Base-by-base conservation (phyloP, 257 asterid genomes). In the Nemophila menziesii region DNA sequence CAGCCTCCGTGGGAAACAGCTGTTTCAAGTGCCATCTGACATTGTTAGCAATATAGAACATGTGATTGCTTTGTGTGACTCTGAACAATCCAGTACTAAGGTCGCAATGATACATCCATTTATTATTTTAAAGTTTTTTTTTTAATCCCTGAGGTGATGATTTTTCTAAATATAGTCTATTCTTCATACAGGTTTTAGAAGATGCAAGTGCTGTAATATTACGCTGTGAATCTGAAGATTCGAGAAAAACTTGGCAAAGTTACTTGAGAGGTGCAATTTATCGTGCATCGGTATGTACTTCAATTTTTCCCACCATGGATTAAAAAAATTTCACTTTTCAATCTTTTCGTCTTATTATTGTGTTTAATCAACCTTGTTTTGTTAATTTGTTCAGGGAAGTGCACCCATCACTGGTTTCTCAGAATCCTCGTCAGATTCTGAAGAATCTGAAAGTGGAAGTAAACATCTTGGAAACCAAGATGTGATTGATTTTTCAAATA, bases 1-100 rank as follows among this genome's bases (percentile, higher is more conserved):
- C 72, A 89, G 98, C 63, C 66, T 89, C 51, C 75, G 93, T 33
- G 96, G 94, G 57, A 89, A 89, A 63, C 94, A 89, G 47, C 72
- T 80, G 24, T 60, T 72, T 71, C 94, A 81, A 74, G 71, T 84
- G 52, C 94, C 96, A 45, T 60, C 93, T 49, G 75, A 70, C 48
- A 60, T 70, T 43, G 63, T 81, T 51, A 94, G 96, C 22, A 62
- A 67, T 38, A 67, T 61, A 58, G 90, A 78, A 51, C 66, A 81
- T 23, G 74, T 85, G 34, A 66, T 89, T 68, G 94, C 87, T 61
- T 61, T 89, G 57, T 67, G 72, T 69, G 90, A 75, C 65, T 65
- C 81, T 22, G 92, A 66, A 54, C 75, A 75, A 46, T 46, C 80
- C 55, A 54, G 56, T 58, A 40, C 42, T 48, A 89, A 89, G 86